These are phyloP conservation scores for Didymosphaeria variabile DNA, from an alignment of 2,329 filamentous ascomycete genomes.

Conservation along the genomic window DNA sequence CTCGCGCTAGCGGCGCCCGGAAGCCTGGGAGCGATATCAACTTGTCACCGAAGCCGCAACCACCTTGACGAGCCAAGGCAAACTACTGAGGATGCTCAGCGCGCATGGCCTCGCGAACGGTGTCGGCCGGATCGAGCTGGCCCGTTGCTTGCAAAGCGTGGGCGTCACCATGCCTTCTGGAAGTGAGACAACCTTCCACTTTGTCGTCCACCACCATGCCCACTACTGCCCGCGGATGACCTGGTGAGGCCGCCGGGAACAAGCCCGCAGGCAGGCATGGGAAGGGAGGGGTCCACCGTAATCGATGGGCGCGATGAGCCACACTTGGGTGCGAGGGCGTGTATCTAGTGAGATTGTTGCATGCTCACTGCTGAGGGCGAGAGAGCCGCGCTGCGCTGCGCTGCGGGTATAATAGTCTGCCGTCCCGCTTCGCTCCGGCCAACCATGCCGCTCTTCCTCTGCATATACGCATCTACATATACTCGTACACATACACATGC, in stretches of 20 bases:
- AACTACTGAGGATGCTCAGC: conserved; percentile 4
- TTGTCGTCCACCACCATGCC: conserved; percentile 18
- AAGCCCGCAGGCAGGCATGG: conserved; percentile 27
- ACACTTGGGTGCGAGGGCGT: conserved; percentile 13
- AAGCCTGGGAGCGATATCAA: conserved; percentile 10
- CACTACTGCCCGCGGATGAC: conserved; percentile 32
- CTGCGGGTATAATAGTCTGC: conserved; percentile 20
- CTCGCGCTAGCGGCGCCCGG: conserved; percentile 17
- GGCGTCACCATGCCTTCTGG: conserved; percentile 24
- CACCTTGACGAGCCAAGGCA: conserved; percentile 12
- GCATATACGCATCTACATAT: background rate
- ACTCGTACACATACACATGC: background rate
- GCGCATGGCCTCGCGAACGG: conserved; percentile 7
- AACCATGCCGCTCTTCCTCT: conserved; percentile 13
- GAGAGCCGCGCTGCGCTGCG: conserved; percentile 24
- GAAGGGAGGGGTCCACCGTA: conserved; percentile 19
- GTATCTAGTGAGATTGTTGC: conserved; percentile 5
- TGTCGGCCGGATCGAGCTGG: conserved; percentile 14
- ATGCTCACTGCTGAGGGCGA: background rate
- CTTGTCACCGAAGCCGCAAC: conserved; percentile 3
- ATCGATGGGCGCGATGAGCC: conserved; percentile 23
- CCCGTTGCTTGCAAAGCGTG: background rate
- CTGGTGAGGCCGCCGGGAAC: conserved; percentile 37
- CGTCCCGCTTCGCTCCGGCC: conserved; percentile 25
- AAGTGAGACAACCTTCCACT: conserved; percentile 29